Conservation (phyloP, 2,329 filamentous ascomycete species). For the Nothophaeocryptopus gaeumannii region DNA sequence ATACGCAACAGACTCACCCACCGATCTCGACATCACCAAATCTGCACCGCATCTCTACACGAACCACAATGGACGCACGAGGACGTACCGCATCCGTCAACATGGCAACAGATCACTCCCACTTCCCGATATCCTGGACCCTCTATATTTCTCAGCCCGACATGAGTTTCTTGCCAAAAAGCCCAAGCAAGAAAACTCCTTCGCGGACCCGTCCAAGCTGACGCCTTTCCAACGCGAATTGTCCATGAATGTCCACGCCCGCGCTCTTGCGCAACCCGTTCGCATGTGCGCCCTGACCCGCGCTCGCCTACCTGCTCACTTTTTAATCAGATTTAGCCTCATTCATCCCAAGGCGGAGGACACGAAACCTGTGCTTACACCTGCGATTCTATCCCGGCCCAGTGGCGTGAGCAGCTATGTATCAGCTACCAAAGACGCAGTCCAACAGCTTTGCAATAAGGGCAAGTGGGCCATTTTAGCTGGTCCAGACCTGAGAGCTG, state of each 20-base stretch:
- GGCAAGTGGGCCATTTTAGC: slow-evolving; percentile 8
- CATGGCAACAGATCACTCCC: slow-evolving; percentile 41
- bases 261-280: slow-evolving; percentile 59
- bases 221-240: slow-evolving; percentile 58
- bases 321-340: slow-evolving; percentile 61
- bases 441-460: slow-evolving; percentile 21
- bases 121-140: slow-evolving; percentile 50
- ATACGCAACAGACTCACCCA: neutral
- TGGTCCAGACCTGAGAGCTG: slow-evolving; percentile 1
- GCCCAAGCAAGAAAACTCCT: slow-evolving; percentile 36
- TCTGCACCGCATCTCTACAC: neutral
- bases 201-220: slow-evolving; percentile 41
- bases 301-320: slow-evolving; percentile 55
- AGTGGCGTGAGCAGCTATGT: slow-evolving; percentile 19
- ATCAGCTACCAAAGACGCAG: slow-evolving; percentile 20
- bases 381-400: slow-evolving; percentile 58
- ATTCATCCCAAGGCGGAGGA: slow-evolving; percentile 43
- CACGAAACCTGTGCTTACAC: neutral
- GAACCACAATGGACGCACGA: slow-evolving; percentile 31
- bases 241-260: slow-evolving; percentile 62
- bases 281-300: slow-evolving; percentile 55
- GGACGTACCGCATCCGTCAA: slow-evolving; percentile 35
- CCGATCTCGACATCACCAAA: neutral
- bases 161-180: slow-evolving; percentile 31
- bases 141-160: slow-evolving; percentile 38